phyloP scores from a whole-genome alignment of 2,329 filamentous ascomycete species.

The Colletotrichum orbiculare region DNA sequence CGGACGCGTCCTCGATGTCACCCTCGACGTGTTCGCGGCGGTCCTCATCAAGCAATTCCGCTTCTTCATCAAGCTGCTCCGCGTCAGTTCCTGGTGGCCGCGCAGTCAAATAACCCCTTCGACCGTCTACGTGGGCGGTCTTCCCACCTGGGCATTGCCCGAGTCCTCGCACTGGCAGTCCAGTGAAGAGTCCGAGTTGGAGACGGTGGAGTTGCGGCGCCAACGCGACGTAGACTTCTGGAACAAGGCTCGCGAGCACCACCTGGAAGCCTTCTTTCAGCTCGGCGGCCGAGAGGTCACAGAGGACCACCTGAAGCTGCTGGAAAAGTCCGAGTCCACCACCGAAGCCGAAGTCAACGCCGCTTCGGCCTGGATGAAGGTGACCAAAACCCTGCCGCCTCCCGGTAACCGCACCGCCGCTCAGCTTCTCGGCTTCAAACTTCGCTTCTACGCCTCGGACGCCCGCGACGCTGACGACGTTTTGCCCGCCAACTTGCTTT shows the following conservation, averaged over 20 bases:
- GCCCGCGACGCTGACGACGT: constrained; percentile 80
- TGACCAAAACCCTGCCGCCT: constrained; percentile 85
- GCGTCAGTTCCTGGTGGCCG: constrained; percentile 97
- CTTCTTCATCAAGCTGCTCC: constrained; percentile 93
- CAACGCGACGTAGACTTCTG: constrained; percentile 83
- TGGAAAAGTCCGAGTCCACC: constrained; percentile 54
- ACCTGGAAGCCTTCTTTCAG: constrained; percentile 89
- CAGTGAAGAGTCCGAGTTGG: constrained; percentile 75
- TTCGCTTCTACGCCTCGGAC: constrained; percentile 90
- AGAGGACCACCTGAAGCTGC: constrained; percentile 63
- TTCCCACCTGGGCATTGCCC: constrained; percentile 90
- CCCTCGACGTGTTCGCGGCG: constrained; percentile 93
- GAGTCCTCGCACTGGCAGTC: constrained; percentile 71
- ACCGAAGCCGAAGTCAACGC: constrained; percentile 63
- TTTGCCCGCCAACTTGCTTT: constrained; percentile 91
- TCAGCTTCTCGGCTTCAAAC: constrained; percentile 95
- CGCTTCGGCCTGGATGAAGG: constrained; percentile 79
- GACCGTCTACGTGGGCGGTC: constrained; percentile 66
- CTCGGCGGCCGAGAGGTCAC: constrained; percentile 79
- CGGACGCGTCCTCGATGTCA: constrained; percentile 92
- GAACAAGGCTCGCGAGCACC: constrained; percentile 78
- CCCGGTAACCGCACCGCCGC: constrained; percentile 91
- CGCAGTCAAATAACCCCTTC: constrained; percentile 61
- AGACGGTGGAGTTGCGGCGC: constrained; percentile 66
- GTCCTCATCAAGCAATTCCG: constrained; percentile 91